Percentiles rank a stretch among this genome's conserved stretches.
These are phyloP conservation scores for Rosa lucieae DNA, from an alignment of 306 rosid genomes.

Conservation along the genomic window DNA sequence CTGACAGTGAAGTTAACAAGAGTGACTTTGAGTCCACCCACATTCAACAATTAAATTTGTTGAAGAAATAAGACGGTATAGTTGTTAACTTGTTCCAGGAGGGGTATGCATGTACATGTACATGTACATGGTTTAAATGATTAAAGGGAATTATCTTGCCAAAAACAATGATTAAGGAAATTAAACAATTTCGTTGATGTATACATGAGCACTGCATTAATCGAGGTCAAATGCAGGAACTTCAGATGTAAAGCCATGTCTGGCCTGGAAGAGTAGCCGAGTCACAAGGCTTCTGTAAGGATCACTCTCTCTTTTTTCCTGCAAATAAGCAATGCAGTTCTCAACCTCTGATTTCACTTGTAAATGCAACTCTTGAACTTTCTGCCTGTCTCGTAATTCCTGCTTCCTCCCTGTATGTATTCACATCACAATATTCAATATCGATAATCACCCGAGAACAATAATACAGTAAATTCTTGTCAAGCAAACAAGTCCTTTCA, in stretches of 20 bases:
- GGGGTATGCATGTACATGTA: too few species aligned
- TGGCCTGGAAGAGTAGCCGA: conserved; percentile 58
- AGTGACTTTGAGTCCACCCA: too few species aligned
- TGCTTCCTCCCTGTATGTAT: conserved; percentile 53
- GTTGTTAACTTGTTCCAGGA: too few species aligned
- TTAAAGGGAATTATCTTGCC: too few species aligned
- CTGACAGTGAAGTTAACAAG: too few species aligned
- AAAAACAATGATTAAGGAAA: too few species aligned
- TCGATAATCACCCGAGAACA: background rate
- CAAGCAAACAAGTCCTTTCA: background rate
- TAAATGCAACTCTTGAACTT: conserved; percentile 55
- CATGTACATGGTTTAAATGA: too few species aligned
- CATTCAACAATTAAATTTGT: too few species aligned
- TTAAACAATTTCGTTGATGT: too few species aligned
- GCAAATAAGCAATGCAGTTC: conserved; percentile 60
- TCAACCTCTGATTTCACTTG: conserved; percentile 71
- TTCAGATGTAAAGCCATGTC: conserved; percentile 51
- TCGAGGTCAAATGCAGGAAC: conserved; percentile 74
- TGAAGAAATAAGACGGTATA: too few species aligned
- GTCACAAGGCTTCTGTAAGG: conserved; percentile 66
- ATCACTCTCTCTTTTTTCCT: conserved; percentile 63
- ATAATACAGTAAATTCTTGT: background rate
- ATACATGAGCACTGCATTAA: background rate
- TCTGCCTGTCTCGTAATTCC: conserved; percentile 56
- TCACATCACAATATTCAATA: conserved; percentile 16